phyloP scores from a whole-genome alignment of 2,329 filamentous ascomycete species.

The Pseudogymnoascus sp. region DNA sequence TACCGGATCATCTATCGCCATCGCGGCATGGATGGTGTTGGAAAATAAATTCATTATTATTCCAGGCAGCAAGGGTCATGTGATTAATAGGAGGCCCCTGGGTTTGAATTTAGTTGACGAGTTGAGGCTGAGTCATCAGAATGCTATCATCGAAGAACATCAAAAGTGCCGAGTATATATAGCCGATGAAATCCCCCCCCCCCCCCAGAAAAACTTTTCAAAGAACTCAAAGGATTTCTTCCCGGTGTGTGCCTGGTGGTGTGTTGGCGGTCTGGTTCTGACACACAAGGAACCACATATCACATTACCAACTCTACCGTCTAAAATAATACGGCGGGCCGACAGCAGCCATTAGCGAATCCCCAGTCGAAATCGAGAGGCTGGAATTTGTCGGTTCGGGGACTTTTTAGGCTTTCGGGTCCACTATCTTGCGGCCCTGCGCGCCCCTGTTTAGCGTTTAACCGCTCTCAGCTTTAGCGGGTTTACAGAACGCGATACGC shows the following conservation, averaged over 20 bases:
- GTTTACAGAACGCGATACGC: constrained; percentile 9
- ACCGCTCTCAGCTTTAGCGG: neutral
- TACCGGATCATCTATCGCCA: neutral
- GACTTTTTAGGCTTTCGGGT: constrained; percentile 5
- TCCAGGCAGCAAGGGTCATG: neutral
- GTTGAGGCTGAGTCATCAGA: neutral
- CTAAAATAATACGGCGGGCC: neutral
- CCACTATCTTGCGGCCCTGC: constrained; percentile 6
- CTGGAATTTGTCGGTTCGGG: neutral
- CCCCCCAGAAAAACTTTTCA: neutral
- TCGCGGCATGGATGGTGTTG: neutral
- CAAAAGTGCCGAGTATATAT: neutral
- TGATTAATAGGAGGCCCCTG: neutral
- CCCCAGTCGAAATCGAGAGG: neutral
- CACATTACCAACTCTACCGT: neutral
- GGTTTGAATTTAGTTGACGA: neutral
- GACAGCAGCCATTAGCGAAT: neutral
- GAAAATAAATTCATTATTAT: neutral
- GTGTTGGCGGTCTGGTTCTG: neutral
- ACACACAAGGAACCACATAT: neutral
- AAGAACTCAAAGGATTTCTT: neutral
- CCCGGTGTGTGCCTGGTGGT: neutral
- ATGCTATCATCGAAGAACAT: neutral
- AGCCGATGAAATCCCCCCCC: neutral
- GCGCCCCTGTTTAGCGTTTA: neutral